A percentile compares a stretch with the other conserved stretches of the same genome.
These are phyloP conservation scores for Cinchona pubescens DNA, from an alignment of 257 asterid genomes.

Conservation along the genomic window DNA sequence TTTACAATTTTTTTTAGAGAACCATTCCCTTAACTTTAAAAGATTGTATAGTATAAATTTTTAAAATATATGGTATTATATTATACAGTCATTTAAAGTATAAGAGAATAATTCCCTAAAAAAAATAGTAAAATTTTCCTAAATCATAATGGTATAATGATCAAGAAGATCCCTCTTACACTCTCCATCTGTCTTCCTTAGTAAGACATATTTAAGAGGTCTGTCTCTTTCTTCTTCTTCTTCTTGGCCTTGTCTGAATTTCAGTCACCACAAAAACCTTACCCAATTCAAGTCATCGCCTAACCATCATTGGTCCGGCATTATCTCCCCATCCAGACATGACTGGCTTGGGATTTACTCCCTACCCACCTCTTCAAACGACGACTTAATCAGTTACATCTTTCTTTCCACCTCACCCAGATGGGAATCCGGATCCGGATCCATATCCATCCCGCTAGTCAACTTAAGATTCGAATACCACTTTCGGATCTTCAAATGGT, in stretches of 20 bases:
- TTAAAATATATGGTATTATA: too few relatives aligned
- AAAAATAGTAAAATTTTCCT: too few relatives aligned
- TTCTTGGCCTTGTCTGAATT: conserved; percentile 38
- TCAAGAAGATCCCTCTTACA: not conserved
- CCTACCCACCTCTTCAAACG: conserved; percentile 52
- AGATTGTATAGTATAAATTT: too few relatives aligned
- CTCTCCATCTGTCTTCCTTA: conserved; percentile 11
- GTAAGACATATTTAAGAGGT: too few relatives aligned
- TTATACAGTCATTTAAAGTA: too few relatives aligned
- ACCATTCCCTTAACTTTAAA: too few relatives aligned
- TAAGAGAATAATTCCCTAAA: too few relatives aligned
- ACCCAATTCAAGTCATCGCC: conserved; percentile 54
- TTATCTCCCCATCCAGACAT: conserved; percentile 48
- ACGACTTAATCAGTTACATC: conserved; percentile 59
- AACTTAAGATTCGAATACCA: conserved; percentile 61
- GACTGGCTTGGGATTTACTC: conserved; percentile 88
- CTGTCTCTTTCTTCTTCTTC: conserved; percentile 15
- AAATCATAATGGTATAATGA: too few relatives aligned
- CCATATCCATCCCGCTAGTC: conserved; percentile 60
- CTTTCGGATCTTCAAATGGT: conserved; percentile 81
- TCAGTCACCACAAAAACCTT: conserved; percentile 43
- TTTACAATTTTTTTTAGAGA: too few relatives aligned
- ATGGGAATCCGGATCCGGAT: conserved; percentile 76
- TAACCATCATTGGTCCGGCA: conserved; percentile 62
- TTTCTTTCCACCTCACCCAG: conserved; percentile 58